A percentile compares a stretch with the other conserved stretches of the same genome.
phyloP scores from a whole-genome alignment of 2,329 filamentous ascomycete genomes.

The Fusarium tanahbumbuense region DNA sequence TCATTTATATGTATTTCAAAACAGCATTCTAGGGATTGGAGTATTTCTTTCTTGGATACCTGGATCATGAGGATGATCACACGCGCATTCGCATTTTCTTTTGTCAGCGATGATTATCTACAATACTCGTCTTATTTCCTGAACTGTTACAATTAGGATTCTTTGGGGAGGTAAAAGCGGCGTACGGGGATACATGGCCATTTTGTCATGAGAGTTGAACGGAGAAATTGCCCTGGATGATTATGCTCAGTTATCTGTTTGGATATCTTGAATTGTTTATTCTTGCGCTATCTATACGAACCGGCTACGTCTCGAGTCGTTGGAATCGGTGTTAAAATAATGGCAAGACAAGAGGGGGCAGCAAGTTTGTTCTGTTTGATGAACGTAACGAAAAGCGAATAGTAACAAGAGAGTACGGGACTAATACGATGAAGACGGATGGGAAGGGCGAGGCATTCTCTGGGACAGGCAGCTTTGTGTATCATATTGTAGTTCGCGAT shows the following conservation, averaged over 20 bases:
- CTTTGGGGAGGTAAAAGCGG: constrained; percentile 29
- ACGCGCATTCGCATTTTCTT: constrained; percentile 40
- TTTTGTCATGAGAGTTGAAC: constrained; percentile 22
- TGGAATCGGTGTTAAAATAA: constrained; percentile 8
- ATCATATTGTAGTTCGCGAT: constrained; percentile 47
- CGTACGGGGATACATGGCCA: constrained; percentile 12
- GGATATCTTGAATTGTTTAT: constrained; percentile 30
- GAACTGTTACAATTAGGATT: constrained; percentile 22
- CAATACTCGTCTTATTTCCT: constrained; percentile 19
- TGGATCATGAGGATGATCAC: constrained; percentile 37
- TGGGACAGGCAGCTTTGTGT: constrained; percentile 32
- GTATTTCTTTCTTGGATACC: constrained; percentile 40
- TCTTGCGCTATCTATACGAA: constrained; percentile 30
- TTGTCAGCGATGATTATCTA: constrained; percentile 42
- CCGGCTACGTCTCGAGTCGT: constrained; percentile 24
- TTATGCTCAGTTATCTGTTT: constrained; percentile 13
- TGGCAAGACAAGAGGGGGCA: constrained; percentile 22
- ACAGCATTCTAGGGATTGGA: constrained; percentile 30
- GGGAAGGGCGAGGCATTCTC: constrained; percentile 18
- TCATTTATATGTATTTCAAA: constrained; percentile 20
- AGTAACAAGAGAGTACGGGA: constrained; percentile 26
- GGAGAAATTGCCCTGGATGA: constrained; percentile 20
- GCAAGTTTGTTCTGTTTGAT: constrained; percentile 33
- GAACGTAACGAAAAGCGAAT: constrained; percentile 41
- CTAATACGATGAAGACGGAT: constrained; percentile 37